phyloP scores from a whole-genome alignment of 2,329 filamentous ascomycete genomes.

The Tympanopsis confertula region DNA sequence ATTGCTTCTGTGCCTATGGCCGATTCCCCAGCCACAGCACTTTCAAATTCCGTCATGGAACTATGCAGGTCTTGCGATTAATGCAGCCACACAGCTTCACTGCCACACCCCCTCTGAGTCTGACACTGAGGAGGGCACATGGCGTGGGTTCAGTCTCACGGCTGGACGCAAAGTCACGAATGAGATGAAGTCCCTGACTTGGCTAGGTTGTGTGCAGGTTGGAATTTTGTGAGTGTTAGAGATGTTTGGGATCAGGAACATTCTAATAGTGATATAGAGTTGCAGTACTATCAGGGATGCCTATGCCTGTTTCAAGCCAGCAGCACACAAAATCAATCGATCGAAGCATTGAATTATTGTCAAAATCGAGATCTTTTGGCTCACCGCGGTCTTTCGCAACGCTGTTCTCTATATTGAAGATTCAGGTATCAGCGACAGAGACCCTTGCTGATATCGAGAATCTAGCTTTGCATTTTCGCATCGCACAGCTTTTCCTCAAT shows the following conservation, averaged over 20 bases:
- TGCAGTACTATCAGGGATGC: slow-evolving; percentile 3
- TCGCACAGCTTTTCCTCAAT: slow-evolving; percentile 4
- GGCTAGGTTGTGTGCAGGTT: slow-evolving; percentile 4
- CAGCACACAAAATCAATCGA: slow-evolving; percentile 3
- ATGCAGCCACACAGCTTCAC: slow-evolving; percentile 2
- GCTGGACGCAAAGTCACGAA: slow-evolving; percentile 2
- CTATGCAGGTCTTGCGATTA: slow-evolving; percentile 4
- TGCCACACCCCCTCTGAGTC: slow-evolving; percentile 1
- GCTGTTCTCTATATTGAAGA: no score
- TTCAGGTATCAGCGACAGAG: slow-evolving; percentile 1
- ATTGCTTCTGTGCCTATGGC: slow-evolving; percentile 5
- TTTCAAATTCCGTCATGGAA: slow-evolving; percentile 5
- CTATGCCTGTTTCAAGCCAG: slow-evolving; percentile 3
- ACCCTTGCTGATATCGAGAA: slow-evolving; percentile 3
- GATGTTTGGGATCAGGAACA: no score
- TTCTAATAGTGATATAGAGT: slow-evolving; percentile 2
- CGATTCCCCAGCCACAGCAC: slow-evolving; percentile 3
- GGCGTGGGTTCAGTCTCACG: slow-evolving; percentile 1
- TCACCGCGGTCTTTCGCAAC: no score
- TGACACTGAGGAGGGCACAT: not conserved
- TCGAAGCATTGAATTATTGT: no score
- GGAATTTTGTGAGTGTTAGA: slow-evolving; percentile 3
- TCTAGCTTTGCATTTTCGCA: slow-evolving; percentile 3
- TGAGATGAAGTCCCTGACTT: slow-evolving; percentile 2
- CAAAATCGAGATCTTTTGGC: no score